Evolutionary conservation across 768 basidiomycete genomes (phyloP), one percentile per base, ranked within the genome.

Genomic region (Leucocoprinus sp.): DNA sequence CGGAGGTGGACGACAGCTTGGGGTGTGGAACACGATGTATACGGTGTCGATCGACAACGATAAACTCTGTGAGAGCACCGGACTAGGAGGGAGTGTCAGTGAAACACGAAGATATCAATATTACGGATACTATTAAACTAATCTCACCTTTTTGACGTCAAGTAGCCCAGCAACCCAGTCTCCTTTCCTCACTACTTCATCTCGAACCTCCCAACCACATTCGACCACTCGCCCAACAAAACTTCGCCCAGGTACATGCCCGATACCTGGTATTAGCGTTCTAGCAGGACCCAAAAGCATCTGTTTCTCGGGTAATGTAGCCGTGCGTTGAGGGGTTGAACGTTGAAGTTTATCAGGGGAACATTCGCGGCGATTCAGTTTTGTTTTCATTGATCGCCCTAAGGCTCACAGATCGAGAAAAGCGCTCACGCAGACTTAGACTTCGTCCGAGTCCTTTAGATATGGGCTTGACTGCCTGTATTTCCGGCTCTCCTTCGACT

Each of bases 11-110:
- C 28, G 42, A n/a, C 28, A 45, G 44, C 27, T 68, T 64, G 23
- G 82, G 82, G 52, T 82, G 73, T 0, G 89, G 85, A 7, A 84
- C 75, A 12, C 84, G 74, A 50, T 82, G 77, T 1, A 93, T 63
- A 11, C 86, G 77, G 55, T 82, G 84, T 22, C 86, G 78, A 57
- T 95, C 89, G 18, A 83, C 74, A 19, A 88, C 69, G 49, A 95
- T 76, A 65, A 90, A 95, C 63, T 96, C 89, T n/a, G 88, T 74
- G 17, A 95, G 71, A 5, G 87, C 87, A 39, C 93, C 92, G 53
- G 78, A 82, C 88, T 92, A 52, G 17, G 31, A 14, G n/a, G n/a
- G 6, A 14, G 11, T 14, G 31, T 31, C n/a, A 31, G 31, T 31
- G 9, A n/a, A n/a, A 31, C n/a, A n/a, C n/a, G 31, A 31, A 31